Evolutionary conservation across 805 yeast genomes (phyloP), one percentile per base, ranked within the genome.

Genomic region (Nakazawaea anatomiae): DNA sequence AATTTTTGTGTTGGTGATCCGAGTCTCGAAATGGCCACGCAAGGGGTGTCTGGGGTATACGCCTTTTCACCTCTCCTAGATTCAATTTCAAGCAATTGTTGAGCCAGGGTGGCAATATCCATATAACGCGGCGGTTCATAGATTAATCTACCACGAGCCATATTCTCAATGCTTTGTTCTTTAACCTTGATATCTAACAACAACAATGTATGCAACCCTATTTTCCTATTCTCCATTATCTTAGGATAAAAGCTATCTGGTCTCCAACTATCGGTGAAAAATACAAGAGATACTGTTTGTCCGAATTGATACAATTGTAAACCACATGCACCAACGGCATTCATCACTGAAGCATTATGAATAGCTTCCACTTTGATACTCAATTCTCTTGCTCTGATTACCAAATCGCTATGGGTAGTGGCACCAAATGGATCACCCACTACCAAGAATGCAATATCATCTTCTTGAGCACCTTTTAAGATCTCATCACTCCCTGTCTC

Each of bases 371-470:
- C 88, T 47, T 77, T 72, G 62, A 94, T 89, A 2, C 81, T 81
- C 54, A 83, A 74, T 67, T 87, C 96, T 58, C 96, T 80, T 42
- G 99, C 98, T 62, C 99, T 76, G 54, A 92, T 78, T 41, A 91
- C 89, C 55, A 92, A 75, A 70, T 94, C 99, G 0, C 97, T 89
- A 70, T 92, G 99, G 0, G 99, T 92, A 4, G 99, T 92, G 34
- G 99, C 99, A 35, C 99, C 99, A 63, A 89, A 92, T 35, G 92
- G 96, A 66, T 92, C 99, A 36, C 99, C 99, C 30, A 92, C 99
- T 25, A 94, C 99, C 56, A 94, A 74, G 59, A 92, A 90, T 0
- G 97, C 98, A 64, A 92, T 77, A 64, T 94, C 97, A 50, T 86
- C 92, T 27, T 69, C 74, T 34, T 86, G 80, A 1, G 95, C 97